These are phyloP conservation scores for Entomortierella beljakovae DNA, from an alignment of 192 early-diverging fungal species.

Conservation along the genomic window DNA sequence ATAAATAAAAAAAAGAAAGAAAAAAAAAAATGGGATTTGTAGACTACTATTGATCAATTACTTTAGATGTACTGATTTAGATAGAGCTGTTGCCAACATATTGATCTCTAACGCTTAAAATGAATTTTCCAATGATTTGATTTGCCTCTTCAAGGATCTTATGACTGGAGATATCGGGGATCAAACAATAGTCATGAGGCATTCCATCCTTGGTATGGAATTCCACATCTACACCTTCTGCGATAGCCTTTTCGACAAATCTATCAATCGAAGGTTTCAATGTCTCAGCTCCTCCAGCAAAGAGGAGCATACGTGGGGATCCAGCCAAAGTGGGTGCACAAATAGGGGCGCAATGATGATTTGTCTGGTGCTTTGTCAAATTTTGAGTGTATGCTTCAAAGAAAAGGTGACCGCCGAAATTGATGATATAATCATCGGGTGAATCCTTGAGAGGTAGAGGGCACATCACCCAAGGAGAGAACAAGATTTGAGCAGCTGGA, in stretches of 20 bases:
- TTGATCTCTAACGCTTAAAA: constrained; percentile 13
- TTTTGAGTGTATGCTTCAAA: constrained; percentile 38
- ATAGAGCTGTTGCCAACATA: too few species aligned
- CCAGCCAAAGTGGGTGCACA: constrained; percentile 13
- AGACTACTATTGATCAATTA: background rate
- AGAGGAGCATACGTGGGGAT: constrained; percentile 35
- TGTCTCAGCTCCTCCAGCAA: constrained; percentile 34
- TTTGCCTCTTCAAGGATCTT: constrained; percentile 21
- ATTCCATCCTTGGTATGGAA: constrained; percentile 10
- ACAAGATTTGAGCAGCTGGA: constrained; percentile 41
- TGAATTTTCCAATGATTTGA: constrained; percentile 28
- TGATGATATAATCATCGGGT: constrained; percentile 32
- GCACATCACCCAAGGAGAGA: constrained; percentile 52
- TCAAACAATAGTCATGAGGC: constrained; percentile 36
- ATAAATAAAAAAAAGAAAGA: too few species aligned
- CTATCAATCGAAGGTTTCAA: constrained; percentile 42
- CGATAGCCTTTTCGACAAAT: constrained; percentile 35
- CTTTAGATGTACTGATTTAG: background rate
- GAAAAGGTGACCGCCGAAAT: constrained; percentile 6
- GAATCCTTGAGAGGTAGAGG: constrained; percentile 31
- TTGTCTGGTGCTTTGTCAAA: constrained; percentile 19
- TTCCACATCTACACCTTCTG: constrained; percentile 32
- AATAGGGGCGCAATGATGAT: constrained; percentile 33
- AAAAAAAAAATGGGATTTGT: too few species aligned
- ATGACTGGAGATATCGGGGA: constrained; percentile 25